phyloP scores from a whole-genome alignment of 768 basidiomycete genomes.

The Pleurotus djamor region DNA sequence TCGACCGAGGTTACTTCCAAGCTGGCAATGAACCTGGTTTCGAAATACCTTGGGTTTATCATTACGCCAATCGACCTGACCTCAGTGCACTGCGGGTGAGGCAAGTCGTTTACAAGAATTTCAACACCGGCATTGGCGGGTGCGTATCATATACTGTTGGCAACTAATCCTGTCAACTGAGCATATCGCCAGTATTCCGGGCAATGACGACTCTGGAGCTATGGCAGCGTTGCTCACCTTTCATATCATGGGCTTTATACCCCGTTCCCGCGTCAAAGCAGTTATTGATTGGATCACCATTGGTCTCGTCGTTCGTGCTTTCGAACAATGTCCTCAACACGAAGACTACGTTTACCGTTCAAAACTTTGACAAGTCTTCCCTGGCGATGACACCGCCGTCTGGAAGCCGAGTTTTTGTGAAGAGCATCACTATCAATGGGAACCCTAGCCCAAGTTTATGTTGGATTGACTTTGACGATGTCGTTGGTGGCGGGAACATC shows the following conservation, averaged over 20 bases:
- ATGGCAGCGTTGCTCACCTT: constrained; percentile 50
- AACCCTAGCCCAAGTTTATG: constrained; percentile 31
- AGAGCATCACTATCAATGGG: constrained; percentile 42
- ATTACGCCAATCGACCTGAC: constrained; percentile 50
- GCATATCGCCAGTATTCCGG: constrained; percentile 33
- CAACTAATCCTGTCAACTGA: not conserved
- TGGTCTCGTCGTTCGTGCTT: constrained; percentile 43
- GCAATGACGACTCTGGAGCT: constrained; percentile 52
- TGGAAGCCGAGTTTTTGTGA: constrained; percentile 40
- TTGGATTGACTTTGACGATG: constrained; percentile 41
- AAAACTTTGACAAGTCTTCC: constrained; percentile 35
- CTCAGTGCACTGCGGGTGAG: constrained; percentile 43
- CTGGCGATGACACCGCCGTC: constrained; percentile 33
- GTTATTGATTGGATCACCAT: constrained; percentile 45
- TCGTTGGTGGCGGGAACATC: constrained; percentile 40
- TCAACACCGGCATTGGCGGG: constrained; percentile 44
- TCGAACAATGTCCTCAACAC: constrained; percentile 35
- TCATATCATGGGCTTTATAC: constrained; percentile 48
- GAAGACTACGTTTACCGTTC: constrained; percentile 36
- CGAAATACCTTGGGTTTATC: constrained; percentile 43
- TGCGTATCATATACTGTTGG: constrained; percentile 15
- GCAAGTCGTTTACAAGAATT: constrained; percentile 39
- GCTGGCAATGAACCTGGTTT: constrained; percentile 53
- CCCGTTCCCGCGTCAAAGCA: constrained; percentile 45
- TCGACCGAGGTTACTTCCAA: constrained; percentile 38